A percentile compares a stretch with the other conserved stretches of the same genome.
These are phyloP conservation scores for Fragosphaeria purpurea DNA, from an alignment of 2,329 filamentous ascomycete species.

Conservation along the genomic window DNA sequence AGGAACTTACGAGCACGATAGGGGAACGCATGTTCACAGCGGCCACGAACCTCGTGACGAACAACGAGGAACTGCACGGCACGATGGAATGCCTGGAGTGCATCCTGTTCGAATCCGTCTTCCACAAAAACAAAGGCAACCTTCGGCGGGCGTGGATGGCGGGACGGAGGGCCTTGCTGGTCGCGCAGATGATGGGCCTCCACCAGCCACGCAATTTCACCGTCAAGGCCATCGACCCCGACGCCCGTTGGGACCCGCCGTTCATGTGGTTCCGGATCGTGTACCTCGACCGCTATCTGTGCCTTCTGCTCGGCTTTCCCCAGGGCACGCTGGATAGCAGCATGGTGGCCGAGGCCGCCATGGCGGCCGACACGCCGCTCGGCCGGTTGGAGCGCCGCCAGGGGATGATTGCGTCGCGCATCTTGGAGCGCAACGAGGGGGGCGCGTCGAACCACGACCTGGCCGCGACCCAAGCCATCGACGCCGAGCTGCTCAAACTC, in stretches of 20 bases:
- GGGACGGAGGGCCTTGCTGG: slow-evolving; percentile 30
- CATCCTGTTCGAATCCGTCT: slow-evolving; percentile 36
- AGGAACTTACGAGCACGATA: not conserved
- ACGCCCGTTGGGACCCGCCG: slow-evolving; percentile 19
- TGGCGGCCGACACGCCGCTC: slow-evolving; percentile 19
- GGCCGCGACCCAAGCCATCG: slow-evolving; percentile 22
- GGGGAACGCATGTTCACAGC: not conserved
- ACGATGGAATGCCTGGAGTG: slow-evolving; percentile 39
- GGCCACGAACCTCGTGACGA: slow-evolving; percentile 25
- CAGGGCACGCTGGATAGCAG: slow-evolving; percentile 22
- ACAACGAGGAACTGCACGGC: slow-evolving; percentile 33
- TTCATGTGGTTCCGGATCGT: slow-evolving; percentile 36
- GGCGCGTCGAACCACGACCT: slow-evolving; percentile 14
- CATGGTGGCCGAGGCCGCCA: slow-evolving; percentile 18
- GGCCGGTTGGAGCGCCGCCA: slow-evolving; percentile 26
- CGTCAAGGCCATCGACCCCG: slow-evolving; percentile 17
- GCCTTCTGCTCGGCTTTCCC: slow-evolving; percentile 34
- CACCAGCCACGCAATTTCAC: slow-evolving; percentile 2
- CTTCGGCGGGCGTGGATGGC: slow-evolving; percentile 34
- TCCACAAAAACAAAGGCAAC: slow-evolving; percentile 35
- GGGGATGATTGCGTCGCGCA: slow-evolving; percentile 22
- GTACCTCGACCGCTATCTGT: slow-evolving; percentile 34
- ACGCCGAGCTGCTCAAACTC: slow-evolving; percentile 13
- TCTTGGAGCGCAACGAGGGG: slow-evolving; percentile 26
- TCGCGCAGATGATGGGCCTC: slow-evolving; percentile 8